phyloP scores from a whole-genome alignment of 108 stramenopile genomes.

The Skeletonema potamos region DNA sequence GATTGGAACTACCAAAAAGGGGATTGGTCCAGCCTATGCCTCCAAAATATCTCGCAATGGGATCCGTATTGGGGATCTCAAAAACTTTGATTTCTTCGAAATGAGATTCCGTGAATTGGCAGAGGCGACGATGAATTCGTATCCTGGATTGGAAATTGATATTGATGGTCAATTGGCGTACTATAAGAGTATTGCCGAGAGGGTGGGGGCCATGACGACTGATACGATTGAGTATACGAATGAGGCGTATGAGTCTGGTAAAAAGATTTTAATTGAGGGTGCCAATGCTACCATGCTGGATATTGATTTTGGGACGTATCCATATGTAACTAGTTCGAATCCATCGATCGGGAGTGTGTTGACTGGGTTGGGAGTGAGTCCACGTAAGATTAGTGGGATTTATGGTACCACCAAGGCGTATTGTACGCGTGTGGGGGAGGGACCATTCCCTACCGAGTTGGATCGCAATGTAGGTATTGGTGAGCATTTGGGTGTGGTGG shows the following conservation, averaged over 20 bases:
- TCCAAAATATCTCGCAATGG: slow-evolving; percentile 97
- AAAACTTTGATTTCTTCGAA: slow-evolving; percentile 86
- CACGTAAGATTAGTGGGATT: slow-evolving; percentile 90
- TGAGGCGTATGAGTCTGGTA: slow-evolving; percentile 79
- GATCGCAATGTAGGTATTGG: slow-evolving; percentile 67
- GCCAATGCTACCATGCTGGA: slow-evolving; percentile 99
- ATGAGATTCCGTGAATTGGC: slow-evolving; percentile 83
- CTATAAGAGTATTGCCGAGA: slow-evolving; percentile 76
- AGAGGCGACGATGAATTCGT: slow-evolving; percentile 69
- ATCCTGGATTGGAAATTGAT: slow-evolving; percentile 87
- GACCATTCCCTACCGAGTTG: slow-evolving; percentile 98
- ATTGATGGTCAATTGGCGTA: slow-evolving; percentile 87
- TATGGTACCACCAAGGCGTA: slow-evolving; percentile 99
- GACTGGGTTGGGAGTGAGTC: slow-evolving; percentile 97
- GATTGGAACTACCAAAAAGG: slow-evolving; percentile 97
- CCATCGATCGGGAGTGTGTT: slow-evolving; percentile 94
- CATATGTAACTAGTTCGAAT: slow-evolving; percentile 96
- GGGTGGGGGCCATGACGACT: slow-evolving; percentile 75
- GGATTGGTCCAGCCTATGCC: slow-evolving; percentile 98
- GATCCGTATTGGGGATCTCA: slow-evolving; percentile 95
- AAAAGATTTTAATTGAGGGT: slow-evolving; percentile 96
- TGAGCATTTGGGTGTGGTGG: slow-evolving; percentile 81
- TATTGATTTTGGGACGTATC: slow-evolving; percentile 99
- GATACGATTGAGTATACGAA: slow-evolving; percentile 95
- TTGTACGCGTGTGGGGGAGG: slow-evolving; percentile 99